Evolutionary conservation across 768 basidiomycete species (phyloP).

Genomic region (Termitomyces sp.): DNA sequence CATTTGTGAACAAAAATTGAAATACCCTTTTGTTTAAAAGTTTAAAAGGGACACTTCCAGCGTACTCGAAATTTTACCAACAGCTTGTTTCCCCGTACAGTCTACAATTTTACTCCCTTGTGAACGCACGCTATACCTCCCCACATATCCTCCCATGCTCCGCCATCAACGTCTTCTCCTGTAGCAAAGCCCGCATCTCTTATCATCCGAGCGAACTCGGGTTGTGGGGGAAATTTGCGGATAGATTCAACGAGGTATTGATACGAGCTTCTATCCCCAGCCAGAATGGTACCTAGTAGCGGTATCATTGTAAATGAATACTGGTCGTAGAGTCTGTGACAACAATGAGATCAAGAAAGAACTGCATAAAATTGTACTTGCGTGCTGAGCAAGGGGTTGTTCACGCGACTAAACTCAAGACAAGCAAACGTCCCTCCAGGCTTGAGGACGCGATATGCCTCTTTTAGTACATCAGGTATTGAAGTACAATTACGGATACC

Average conservation of each 20-base stretch:
- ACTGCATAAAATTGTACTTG: constrained; percentile 35
- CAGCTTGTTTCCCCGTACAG: background rate
- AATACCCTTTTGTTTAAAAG: background rate
- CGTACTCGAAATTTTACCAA: too few relatives aligned
- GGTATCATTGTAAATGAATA: constrained; percentile 97
- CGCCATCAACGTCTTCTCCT: constrained; percentile 67
- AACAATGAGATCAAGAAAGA: constrained; percentile 1
- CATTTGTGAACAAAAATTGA: background rate
- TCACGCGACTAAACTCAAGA: constrained; percentile 92
- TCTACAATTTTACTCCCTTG: constrained; percentile 72
- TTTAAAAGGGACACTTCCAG: too few relatives aligned
- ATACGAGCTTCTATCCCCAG: constrained; percentile 90
- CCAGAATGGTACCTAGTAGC: constrained; percentile 91
- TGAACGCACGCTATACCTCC: constrained; percentile 87
- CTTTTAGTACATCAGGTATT: constrained; percentile 77
- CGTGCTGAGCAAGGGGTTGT: constrained; percentile 81
- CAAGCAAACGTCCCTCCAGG: constrained; percentile 95
- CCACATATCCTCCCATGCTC: constrained; percentile 84
- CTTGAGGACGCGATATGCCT: constrained; percentile 91
- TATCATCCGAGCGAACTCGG: constrained; percentile 87
- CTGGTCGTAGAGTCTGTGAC: constrained; percentile 77
- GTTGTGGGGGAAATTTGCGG: constrained; percentile 84
- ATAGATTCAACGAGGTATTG: constrained; percentile 98
- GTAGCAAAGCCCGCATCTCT: constrained; percentile 76
- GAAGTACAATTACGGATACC: constrained; percentile 98